These are phyloP conservation scores for Cyclotella baltica DNA, from an alignment of 108 stramenopile genomes.

Conservation along the genomic window DNA sequence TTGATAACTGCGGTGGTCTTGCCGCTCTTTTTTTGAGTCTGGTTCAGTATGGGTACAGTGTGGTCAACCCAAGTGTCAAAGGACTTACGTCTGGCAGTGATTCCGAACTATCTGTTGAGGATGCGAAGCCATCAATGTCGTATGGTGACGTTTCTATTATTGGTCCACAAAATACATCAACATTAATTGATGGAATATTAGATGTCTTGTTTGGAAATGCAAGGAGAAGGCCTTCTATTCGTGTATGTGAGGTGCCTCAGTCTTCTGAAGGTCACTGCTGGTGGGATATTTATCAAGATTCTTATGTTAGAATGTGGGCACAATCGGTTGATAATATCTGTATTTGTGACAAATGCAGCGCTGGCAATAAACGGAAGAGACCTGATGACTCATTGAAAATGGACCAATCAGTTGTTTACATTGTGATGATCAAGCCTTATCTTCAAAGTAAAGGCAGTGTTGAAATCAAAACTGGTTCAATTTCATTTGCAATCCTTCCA, in stretches of 20 bases:
- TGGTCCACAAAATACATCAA: conserved; percentile 28
- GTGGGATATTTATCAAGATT: conserved; percentile 79
- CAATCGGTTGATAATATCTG: conserved; percentile 14
- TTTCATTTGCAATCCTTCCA: conserved; percentile 37
- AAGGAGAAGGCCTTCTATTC: conserved; percentile 34
- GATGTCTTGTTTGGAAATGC: conserved; percentile 38
- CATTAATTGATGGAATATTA: conserved; percentile 37
- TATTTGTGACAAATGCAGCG: not conserved
- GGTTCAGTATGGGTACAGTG: conserved; percentile 54
- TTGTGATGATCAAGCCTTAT: conserved; percentile 35
- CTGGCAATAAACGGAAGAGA: conserved; percentile 2
- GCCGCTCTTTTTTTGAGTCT: conserved; percentile 64
- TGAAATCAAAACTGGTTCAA: not conserved
- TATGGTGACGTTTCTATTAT: conserved; percentile 43
- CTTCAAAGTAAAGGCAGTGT: not conserved
- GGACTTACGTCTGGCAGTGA: not conserved
- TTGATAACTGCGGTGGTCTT: conserved; percentile 51
- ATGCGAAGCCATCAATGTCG: not conserved
- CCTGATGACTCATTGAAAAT: not conserved
- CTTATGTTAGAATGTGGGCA: conserved; percentile 52
- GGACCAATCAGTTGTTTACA: conserved; percentile 22
- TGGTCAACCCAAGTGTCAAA: conserved; percentile 22
- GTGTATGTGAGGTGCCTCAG: conserved; percentile 40
- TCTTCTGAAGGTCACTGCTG: conserved; percentile 34
- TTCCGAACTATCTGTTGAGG: conserved; percentile 11